phyloP scores from a whole-genome alignment of 75 land plant species.

The Pinus tabuliformis region DNA sequence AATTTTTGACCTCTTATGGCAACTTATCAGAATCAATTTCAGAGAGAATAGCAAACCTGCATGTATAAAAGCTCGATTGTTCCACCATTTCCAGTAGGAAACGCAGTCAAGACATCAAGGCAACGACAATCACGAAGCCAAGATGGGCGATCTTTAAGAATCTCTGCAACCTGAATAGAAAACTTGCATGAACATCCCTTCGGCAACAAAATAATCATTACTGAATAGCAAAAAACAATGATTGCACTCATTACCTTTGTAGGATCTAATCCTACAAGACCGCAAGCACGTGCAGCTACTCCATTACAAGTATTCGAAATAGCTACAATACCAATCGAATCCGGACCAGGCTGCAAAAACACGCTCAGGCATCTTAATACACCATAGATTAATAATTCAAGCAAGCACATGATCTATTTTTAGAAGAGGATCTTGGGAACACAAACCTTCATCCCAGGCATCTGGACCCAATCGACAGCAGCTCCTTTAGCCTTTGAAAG shows the following conservation, averaged over 20 bases:
- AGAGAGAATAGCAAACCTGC: conserved; percentile 50
- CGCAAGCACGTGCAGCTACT: conserved; percentile 97
- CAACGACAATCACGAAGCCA: conserved; percentile 95
- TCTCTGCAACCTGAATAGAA: conserved; percentile 66
- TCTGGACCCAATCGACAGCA: conserved; percentile 96
- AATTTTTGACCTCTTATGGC: neutral
- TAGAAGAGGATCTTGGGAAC: neutral
- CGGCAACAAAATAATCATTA: neutral
- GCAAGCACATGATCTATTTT: neutral
- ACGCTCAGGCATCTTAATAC: neutral
- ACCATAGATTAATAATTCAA: neutral
- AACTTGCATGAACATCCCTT: no score
- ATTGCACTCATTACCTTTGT: conserved; percentile 43
- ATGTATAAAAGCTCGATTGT: conserved; percentile 87
- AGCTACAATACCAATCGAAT: conserved; percentile 94
- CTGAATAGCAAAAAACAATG: neutral
- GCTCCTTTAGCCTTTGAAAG: conserved; percentile 96
- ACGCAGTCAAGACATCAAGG: conserved; percentile 62
- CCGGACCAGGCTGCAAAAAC: conserved; percentile 94
- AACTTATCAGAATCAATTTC: neutral
- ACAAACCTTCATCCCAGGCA: conserved; percentile 99
- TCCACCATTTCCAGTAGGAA: conserved; percentile 81
- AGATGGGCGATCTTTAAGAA: conserved; percentile 84
- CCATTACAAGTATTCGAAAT: conserved; percentile 89
- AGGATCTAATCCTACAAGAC: conserved; percentile 89